phyloP scores from a whole-genome alignment of 495 filamentous ascomycete species.

The Lophiostoma macrostomum region DNA sequence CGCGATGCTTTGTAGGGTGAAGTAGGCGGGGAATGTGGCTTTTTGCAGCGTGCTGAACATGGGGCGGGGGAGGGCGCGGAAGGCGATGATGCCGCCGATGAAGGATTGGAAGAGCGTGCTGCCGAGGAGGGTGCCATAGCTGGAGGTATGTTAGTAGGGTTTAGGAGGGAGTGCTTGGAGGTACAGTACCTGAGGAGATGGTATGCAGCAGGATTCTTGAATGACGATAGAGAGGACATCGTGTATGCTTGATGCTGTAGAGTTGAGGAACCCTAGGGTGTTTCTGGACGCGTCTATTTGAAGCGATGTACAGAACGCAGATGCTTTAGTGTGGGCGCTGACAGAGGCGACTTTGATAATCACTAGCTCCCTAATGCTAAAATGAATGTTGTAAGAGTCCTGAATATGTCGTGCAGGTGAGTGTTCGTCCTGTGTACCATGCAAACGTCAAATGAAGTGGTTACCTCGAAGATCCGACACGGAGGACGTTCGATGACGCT shows the following conservation, averaged over 20 bases:
- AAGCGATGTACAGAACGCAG: background rate
- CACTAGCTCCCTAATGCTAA: too few species aligned
- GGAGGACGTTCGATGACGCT: too few species aligned
- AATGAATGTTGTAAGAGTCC: too few species aligned
- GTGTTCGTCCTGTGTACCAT: too few species aligned
- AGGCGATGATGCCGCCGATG: conserved; percentile 71
- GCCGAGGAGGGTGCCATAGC: conserved; percentile 39
- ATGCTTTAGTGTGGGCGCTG: too few species aligned
- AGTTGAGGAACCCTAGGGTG: background rate
- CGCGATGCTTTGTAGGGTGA: conserved; percentile 71
- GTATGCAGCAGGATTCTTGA: conserved; percentile 66
- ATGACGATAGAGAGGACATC: conserved; percentile 47
- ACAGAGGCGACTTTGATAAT: too few species aligned
- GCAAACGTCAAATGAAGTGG: too few species aligned
- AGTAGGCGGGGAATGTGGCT: conserved; percentile 81
- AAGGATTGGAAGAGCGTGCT: conserved; percentile 59
- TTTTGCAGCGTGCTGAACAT: conserved; percentile 78
- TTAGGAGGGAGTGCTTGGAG: background rate
- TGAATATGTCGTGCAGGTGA: too few species aligned
- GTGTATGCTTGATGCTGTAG: background rate
- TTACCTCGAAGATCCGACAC: too few species aligned
- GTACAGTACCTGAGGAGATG: conserved; percentile 68
- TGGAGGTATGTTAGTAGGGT: conserved; percentile 4
- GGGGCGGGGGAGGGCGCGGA: conserved; percentile 67
- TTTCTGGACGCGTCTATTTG: background rate